A percentile compares a stretch with the other conserved stretches of the same genome.
Conservation (phyloP, 768 basidiomycete species). For the Roridomyces roridus region DNA sequence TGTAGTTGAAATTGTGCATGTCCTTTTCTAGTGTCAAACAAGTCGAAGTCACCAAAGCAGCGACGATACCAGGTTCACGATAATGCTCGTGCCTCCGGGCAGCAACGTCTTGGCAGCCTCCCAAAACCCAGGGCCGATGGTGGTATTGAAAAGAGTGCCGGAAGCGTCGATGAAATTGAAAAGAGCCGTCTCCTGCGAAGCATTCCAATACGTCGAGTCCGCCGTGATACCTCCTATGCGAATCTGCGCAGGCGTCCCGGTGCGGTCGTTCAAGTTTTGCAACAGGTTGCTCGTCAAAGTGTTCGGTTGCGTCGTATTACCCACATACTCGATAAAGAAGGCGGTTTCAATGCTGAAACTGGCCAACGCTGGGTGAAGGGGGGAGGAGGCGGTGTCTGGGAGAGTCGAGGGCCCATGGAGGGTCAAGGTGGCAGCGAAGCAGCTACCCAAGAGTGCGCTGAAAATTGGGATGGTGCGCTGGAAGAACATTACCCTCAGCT, state of each 20-base stretch:
- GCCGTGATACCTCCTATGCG: conserved; percentile 62
- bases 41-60: conserved; percentile 10
- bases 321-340: conserved; percentile 57
- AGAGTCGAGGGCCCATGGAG: conserved; percentile 48
- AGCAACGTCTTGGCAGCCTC: conserved; percentile 47
- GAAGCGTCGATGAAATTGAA: conserved; percentile 51
- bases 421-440: conserved; percentile 31
- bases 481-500: conserved; percentile 8
- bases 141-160: conserved; percentile 54
- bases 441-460: background rate
- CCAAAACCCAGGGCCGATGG: conserved; percentile 58
- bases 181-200: conserved; percentile 42
- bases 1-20: conserved; percentile 48
- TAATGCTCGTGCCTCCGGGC: conserved; percentile 53
- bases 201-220: conserved; percentile 57
- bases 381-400: conserved; percentile 49
- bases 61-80: conserved; percentile 52
- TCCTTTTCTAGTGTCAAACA: conserved; percentile 38
- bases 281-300: conserved; percentile 49
- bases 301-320: conserved; percentile 51
- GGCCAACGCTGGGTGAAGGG: conserved; percentile 49
- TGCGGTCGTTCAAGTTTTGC: conserved; percentile 50
- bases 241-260: conserved; percentile 51
- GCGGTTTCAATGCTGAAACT: conserved; percentile 64
- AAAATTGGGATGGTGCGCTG: conserved; percentile 8